These are phyloP conservation scores for Talaromyces sp. DNA, from an alignment of 2,329 filamentous ascomycete species.

Conservation along the genomic window DNA sequence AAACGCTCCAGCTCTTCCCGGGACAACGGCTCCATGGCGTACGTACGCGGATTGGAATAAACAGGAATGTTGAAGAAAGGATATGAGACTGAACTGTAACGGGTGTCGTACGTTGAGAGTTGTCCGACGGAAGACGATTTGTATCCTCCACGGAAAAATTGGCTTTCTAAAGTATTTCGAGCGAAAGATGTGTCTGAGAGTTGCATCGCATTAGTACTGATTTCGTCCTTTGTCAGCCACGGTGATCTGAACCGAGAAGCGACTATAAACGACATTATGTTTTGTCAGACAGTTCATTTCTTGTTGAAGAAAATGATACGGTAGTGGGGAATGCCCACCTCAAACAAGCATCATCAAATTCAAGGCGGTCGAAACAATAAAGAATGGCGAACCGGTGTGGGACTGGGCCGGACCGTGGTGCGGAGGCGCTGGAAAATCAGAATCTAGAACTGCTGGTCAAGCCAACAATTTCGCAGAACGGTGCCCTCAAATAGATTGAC, in stretches of 20 bases:
- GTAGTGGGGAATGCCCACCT: conserved; percentile 7
- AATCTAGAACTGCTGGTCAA: conserved; percentile 10
- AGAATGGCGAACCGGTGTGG: background rate
- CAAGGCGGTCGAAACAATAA: background rate
- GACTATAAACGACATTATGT: conserved; percentile 16
- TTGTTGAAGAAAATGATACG: background rate
- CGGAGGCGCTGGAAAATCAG: background rate
- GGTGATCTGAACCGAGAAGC: conserved; percentile 8
- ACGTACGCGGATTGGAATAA: conserved; percentile 18
- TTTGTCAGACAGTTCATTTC: background rate
- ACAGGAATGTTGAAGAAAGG: conserved; percentile 24
- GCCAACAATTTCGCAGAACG: conserved; percentile 1
- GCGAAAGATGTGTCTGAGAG: conserved; percentile 33
- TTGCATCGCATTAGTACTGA: conserved; percentile 34
- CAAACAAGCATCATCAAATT: conserved; percentile 16
- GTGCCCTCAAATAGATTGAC: background rate
- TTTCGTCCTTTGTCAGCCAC: conserved; percentile 7
- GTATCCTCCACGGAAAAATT: conserved; percentile 26
- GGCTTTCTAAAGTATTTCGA: conserved; percentile 29
- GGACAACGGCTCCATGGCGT: conserved; percentile 40
- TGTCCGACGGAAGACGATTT: conserved; percentile 24
- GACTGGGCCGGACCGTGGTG: conserved; percentile 4
- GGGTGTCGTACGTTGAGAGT: conserved; percentile 20
- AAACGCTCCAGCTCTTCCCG: conserved; percentile 58
- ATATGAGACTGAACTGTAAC: conserved; percentile 24